Base-by-base conservation (phyloP, 345 rosid genomes). In the Raphanus raphanistrum region DNA sequence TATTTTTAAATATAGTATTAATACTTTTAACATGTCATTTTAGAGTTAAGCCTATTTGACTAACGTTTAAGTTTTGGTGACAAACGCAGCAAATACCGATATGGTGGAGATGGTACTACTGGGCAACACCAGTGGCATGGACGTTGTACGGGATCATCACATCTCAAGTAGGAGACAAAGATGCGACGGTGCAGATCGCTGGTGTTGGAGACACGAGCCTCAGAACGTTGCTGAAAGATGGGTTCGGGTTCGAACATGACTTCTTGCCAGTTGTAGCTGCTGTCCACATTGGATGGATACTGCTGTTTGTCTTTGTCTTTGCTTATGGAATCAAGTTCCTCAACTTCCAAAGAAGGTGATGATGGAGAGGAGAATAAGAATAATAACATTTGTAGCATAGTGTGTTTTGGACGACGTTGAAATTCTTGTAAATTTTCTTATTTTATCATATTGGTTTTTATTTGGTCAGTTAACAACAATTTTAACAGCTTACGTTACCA, bases 21-120 rank as follows among this genome's bases (percentile, higher is more conserved):
- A 21, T 21, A 21, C 21, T 21, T 21, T 21, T 21, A 21, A 21
- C 21, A 21, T 21, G 21, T 21, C 21, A 21, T 21, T 21, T 21
- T 21, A 21, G 21, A 21, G 21, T 21, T 21, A 21, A 21, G 21
- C 21, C 21, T 21, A 21, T 21, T 21, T 21, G 21, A 21, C 48
- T 41, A 41, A 41, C 48, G 13, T 41, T 4, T 50, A 62, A 33
- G 16, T 43, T 68, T 10, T 50, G 10, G 17, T 31, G 63, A 29
- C 35, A 5, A 62, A 43, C 10, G 82, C 86, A 88, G 97, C 88
- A 75, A 85, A 84, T 91, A 25, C 98, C 97, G 0, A 59, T 86
- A n/a, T 91, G 97, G 98, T 93, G 97, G 97, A 90, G 95, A 76
- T 91, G 98, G 98, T 90, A 89, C 70, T 88, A 93, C 73, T 93